Conservation (phyloP, 805 yeast species). For the Zygosaccharomyces pseudorouxii region DNA sequence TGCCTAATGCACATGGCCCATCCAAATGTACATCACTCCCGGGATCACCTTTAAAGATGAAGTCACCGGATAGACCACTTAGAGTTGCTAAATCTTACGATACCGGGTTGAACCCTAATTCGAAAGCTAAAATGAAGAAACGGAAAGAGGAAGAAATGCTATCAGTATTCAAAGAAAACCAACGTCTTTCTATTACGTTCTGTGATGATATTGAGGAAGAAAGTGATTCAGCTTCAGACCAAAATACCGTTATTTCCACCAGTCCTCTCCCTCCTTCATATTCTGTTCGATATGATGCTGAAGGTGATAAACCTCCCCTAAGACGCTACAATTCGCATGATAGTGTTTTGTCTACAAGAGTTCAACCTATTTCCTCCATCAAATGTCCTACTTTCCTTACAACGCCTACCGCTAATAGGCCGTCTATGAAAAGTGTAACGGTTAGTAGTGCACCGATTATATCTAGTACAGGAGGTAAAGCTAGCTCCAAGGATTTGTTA, state of each 20-base stretch:
- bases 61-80: slow-evolving; percentile 6
- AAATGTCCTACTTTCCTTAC: slow-evolving; percentile 10
- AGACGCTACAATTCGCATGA: slow-evolving; percentile 34
- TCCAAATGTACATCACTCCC: slow-evolving; percentile 18
- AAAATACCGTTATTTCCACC: slow-evolving; percentile 25
- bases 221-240: slow-evolving; percentile 19
- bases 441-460: slow-evolving; percentile 13
- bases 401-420: slow-evolving; percentile 7
- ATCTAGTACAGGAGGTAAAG: slow-evolving; percentile 8
- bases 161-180: slow-evolving; percentile 31
- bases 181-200: slow-evolving; percentile 33
- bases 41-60: slow-evolving; percentile 19
- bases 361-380: slow-evolving; percentile 4
- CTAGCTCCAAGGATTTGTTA: slow-evolving; percentile 12
- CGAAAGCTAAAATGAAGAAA: slow-evolving; percentile 7
- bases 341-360: slow-evolving; percentile 27
- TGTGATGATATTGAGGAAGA: slow-evolving; percentile 25
- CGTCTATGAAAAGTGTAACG: slow-evolving; percentile 12
- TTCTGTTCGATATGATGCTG: background rate
- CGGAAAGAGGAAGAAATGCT: slow-evolving; percentile 10
- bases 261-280: slow-evolving; percentile 8
- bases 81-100: slow-evolving; percentile 29
- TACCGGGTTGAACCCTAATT: slow-evolving; percentile 22
- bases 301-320: slow-evolving; percentile 15
- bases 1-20: background rate